Evolutionary conservation across 2,329 filamentous ascomycete species (phyloP).

Genomic region (Beauveria pseudobassiana): DNA sequence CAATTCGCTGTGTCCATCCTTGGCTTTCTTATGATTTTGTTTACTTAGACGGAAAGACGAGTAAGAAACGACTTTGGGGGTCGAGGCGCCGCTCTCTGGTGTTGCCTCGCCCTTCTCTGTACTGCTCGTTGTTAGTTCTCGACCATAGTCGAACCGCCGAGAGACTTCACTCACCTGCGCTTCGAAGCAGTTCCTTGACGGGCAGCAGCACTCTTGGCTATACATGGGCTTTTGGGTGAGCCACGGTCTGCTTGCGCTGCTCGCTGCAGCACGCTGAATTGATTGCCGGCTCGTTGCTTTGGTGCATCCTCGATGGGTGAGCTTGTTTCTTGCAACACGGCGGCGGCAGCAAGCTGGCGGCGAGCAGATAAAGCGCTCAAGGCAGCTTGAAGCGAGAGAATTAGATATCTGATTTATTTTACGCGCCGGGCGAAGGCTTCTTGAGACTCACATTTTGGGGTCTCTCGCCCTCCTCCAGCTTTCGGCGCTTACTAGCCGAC

Average conservation of each 20-base stretch:
- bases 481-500: constrained; percentile 28
- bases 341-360: constrained; percentile 19
- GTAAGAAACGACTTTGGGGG: constrained; percentile 23
- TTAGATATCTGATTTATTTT: not conserved
- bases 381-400: constrained; percentile 17
- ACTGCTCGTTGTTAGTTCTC: not conserved
- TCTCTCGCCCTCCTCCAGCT: constrained; percentile 25
- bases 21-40: constrained; percentile 33
- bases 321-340: not conserved
- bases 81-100: not conserved
- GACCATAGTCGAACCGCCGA: not conserved
- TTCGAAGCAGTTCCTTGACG: not conserved
- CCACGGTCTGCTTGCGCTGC: not conserved
- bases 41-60: constrained; percentile 40
- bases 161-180: not conserved
- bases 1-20: constrained; percentile 34
- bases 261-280: constrained; percentile 9
- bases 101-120: not conserved
- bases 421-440: not conserved
- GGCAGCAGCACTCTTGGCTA: not conserved
- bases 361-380: constrained; percentile 31
- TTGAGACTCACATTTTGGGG: constrained; percentile 22
- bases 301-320: not conserved
- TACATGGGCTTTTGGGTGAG: not conserved
- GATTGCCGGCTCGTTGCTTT: not conserved